phyloP scores from a whole-genome alignment of 139 green algal species.

The Zygnema cylindricum region DNA sequence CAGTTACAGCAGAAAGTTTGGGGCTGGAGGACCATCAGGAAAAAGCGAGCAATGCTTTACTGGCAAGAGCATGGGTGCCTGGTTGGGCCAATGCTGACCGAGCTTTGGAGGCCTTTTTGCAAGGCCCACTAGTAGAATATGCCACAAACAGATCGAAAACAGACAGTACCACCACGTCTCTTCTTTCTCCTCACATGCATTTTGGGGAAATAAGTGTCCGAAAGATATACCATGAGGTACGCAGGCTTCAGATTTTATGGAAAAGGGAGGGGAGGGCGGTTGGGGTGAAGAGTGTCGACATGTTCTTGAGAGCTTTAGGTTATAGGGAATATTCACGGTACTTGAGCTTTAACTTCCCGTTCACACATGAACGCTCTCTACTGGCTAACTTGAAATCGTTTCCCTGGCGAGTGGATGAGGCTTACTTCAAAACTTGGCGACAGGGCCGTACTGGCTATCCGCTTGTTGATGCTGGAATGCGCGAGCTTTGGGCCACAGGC shows the following conservation, averaged over 20 bases:
- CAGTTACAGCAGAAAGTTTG: conserved; percentile 68
- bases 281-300: conserved; percentile 33
- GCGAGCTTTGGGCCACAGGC: conserved; percentile 83
- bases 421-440: conserved; percentile 72
- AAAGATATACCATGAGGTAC: conserved; percentile 58
- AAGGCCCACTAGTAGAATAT: conserved; percentile 73
- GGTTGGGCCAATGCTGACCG: conserved; percentile 68
- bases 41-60: conserved; percentile 74
- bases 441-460: conserved; percentile 86
- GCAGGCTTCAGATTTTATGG: conserved; percentile 37
- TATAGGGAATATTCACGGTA: conserved; percentile 91
- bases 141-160: conserved; percentile 71
- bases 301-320: conserved; percentile 85
- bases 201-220: conserved; percentile 77
- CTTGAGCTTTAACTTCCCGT: conserved; percentile 94
- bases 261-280: conserved; percentile 36
- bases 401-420: conserved; percentile 86
- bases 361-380: conserved; percentile 90
- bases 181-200: conserved; percentile 92
- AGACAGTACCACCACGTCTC: conserved; percentile 80
- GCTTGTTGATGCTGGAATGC: conserved; percentile 87
- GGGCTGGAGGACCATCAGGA: conserved; percentile 80
- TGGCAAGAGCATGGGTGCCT: conserved; percentile 79
- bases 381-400: conserved; percentile 85
- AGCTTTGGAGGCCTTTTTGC: conserved; percentile 77